Evolutionary conservation across 441 rosid genomes (phyloP).

Genomic region (Viola pubescens): DNA sequence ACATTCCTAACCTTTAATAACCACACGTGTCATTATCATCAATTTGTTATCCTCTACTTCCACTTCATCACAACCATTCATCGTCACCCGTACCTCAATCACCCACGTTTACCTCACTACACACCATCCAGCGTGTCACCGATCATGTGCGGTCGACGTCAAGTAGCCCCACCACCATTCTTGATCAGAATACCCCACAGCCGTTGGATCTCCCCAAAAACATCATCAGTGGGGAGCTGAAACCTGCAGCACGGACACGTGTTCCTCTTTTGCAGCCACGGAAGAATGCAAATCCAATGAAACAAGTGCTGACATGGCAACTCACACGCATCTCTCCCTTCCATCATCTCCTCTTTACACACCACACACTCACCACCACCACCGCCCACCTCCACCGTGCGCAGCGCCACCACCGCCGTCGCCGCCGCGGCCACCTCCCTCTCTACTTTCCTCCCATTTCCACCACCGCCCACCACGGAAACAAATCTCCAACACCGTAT

Average conservation of each 20-base stretch:
- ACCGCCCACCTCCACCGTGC: slow-evolving; percentile 39
- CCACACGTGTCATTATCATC: slow-evolving; percentile 31
- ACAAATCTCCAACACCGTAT: slow-evolving; percentile 57
- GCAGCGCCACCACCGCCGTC: slow-evolving; percentile 55
- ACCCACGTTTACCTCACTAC: not conserved
- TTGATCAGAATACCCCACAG: slow-evolving; percentile 53
- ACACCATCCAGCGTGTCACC: not conserved
- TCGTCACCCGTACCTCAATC: not conserved
- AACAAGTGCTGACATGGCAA: slow-evolving; percentile 83
- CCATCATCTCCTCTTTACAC: slow-evolving; percentile 73
- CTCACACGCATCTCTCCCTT: slow-evolving; percentile 75
- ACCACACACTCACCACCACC: slow-evolving; percentile 56
- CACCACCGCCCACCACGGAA: slow-evolving; percentile 33
- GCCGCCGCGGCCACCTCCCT: slow-evolving; percentile 51
- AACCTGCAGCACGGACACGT: slow-evolving; percentile 88
- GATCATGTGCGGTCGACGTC: slow-evolving; percentile 2
- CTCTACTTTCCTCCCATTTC: slow-evolving; percentile 34
- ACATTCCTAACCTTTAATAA: not conserved
- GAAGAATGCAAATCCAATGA: slow-evolving; percentile 84
- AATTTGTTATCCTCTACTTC: slow-evolving; percentile 11
- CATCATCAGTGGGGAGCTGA: slow-evolving; percentile 77
- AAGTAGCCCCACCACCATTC: slow-evolving; percentile 15
- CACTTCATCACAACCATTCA: slow-evolving; percentile 12
- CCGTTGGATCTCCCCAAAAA: slow-evolving; percentile 68
- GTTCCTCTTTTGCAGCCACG: slow-evolving; percentile 72